Conservation (phyloP, 495 filamentous ascomycete genomes). For the Aspergillus bertholletiae region DNA sequence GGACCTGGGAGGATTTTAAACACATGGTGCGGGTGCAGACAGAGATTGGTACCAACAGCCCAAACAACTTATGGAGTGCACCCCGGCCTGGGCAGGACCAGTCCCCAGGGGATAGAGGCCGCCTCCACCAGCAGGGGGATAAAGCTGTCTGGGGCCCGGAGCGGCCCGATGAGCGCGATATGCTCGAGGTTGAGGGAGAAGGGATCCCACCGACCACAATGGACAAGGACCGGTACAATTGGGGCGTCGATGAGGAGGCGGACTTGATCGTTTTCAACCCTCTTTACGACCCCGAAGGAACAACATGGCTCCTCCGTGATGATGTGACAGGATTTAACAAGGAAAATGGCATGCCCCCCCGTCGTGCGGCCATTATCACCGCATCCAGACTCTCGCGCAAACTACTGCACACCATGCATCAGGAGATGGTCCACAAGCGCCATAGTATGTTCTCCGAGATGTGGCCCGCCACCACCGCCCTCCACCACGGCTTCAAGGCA, state of each 20-base stretch:
- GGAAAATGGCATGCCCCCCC: conserved; percentile 63
- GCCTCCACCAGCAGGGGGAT: conserved; percentile 54
- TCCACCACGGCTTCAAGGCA: conserved; percentile 94
- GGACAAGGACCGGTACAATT: conserved; percentile 76
- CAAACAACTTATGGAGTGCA: conserved; percentile 67
- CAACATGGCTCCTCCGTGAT: conserved; percentile 80
- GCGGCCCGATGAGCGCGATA: conserved; percentile 61
- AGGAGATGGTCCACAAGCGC: conserved; percentile 72
- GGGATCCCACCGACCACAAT: conserved; percentile 65
- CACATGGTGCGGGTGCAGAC: conserved; percentile 90
- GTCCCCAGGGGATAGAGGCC: conserved; percentile 34
- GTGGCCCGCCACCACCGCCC: conserved; percentile 81
- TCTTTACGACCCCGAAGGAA: conserved; percentile 85
- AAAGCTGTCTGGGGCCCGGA: conserved; percentile 84
- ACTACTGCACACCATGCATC: conserved; percentile 84
- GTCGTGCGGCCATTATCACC: conserved; percentile 85
- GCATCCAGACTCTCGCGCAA: conserved; percentile 77
- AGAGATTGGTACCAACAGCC: conserved; percentile 70
- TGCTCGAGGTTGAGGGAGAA: conserved; percentile 65
- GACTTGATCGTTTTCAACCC: conserved; percentile 94
- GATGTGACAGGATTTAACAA: conserved; percentile 90
- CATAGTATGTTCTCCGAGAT: conserved; percentile 95
- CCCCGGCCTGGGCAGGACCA: conserved; percentile 32
- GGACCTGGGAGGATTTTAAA: conserved; percentile 86
- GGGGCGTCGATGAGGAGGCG: conserved; percentile 90